Conservation (phyloP, 768 basidiomycete genomes). For the Xanthoconium purpureum region DNA sequence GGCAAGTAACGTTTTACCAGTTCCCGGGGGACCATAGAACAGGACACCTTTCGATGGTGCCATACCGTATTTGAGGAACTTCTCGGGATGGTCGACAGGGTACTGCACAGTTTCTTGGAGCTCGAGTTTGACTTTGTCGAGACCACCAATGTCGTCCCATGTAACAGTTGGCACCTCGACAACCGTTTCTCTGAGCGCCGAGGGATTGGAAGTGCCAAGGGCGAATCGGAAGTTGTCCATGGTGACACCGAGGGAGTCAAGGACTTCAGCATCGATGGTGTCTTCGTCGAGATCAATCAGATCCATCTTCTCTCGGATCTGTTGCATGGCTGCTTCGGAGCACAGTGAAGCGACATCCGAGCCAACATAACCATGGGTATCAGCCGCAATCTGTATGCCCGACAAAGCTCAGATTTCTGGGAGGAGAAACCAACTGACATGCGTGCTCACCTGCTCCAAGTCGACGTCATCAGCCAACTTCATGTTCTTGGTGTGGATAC, state of each 20-base stretch:
- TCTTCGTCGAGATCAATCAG: slow-evolving; percentile 94
- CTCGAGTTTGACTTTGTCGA: slow-evolving; percentile 99
- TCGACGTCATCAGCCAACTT: slow-evolving; percentile 96
- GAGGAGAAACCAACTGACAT: not conserved
- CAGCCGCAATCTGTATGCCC: slow-evolving; percentile 82
- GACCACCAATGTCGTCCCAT: slow-evolving; percentile 99
- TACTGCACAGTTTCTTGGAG: slow-evolving; percentile 99
- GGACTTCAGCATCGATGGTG: slow-evolving; percentile 98
- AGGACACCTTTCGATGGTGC: slow-evolving; percentile 98
- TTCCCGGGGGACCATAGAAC: slow-evolving; percentile 99
- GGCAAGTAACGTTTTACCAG: slow-evolving; percentile 97
- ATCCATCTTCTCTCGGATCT: slow-evolving; percentile 99
- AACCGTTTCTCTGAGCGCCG: slow-evolving; percentile 97
- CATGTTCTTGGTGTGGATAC: slow-evolving; percentile 99
- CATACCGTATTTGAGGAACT: slow-evolving; percentile 99
- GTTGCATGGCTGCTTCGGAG: slow-evolving; percentile 99
- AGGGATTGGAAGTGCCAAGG: slow-evolving; percentile 95
- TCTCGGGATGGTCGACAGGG: slow-evolving; percentile 99
- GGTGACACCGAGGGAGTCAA: slow-evolving; percentile 97
- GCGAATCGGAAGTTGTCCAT: slow-evolving; percentile 99
- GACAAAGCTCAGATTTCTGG: slow-evolving; percentile 2
- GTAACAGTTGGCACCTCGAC: slow-evolving; percentile 98
- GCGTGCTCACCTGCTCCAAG: slow-evolving; percentile 71
- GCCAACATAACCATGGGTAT: slow-evolving; percentile 99
- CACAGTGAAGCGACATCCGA: slow-evolving; percentile 97